These are phyloP conservation scores for Scheffersomyces quercinus DNA, from an alignment of 1,139 yeast species.

Conservation along the genomic window DNA sequence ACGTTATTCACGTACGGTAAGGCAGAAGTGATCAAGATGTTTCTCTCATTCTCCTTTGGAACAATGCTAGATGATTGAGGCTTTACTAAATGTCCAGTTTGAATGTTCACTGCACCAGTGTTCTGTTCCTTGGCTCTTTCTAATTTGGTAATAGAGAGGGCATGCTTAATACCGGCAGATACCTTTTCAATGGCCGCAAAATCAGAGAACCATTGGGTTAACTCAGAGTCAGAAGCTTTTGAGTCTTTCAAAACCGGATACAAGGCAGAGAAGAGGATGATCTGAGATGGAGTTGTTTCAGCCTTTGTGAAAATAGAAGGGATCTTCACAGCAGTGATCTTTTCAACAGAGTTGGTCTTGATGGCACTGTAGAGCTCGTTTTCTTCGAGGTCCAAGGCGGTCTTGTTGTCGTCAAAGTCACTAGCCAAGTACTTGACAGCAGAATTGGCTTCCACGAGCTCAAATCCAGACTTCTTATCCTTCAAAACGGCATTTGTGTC, in stretches of 20 bases:
- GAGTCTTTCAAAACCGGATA: slow-evolving; percentile 33
- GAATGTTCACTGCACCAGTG: slow-evolving; percentile 57
- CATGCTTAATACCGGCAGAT: slow-evolving; percentile 37
- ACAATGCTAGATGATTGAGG: slow-evolving; percentile 32
- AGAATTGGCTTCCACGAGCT: slow-evolving; percentile 76
- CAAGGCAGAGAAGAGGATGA: slow-evolving; percentile 46
- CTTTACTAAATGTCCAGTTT: slow-evolving; percentile 41
- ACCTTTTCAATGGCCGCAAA: slow-evolving; percentile 40
- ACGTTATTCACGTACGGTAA: slow-evolving; percentile 97
- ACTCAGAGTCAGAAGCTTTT: slow-evolving; percentile 8
- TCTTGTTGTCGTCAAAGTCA: slow-evolving; percentile 35
- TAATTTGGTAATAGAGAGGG: slow-evolving; percentile 40
- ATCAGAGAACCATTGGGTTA: slow-evolving; percentile 42
- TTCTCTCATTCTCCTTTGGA: slow-evolving; percentile 73
- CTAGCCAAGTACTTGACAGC: slow-evolving; percentile 69
- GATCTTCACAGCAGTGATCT: neutral
- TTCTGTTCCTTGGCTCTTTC: slow-evolving; percentile 50
- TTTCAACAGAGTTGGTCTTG: slow-evolving; percentile 5
- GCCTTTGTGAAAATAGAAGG: slow-evolving; percentile 14
- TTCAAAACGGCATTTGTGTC: slow-evolving; percentile 39
- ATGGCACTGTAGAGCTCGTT: slow-evolving; percentile 17
- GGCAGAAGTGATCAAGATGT: slow-evolving; percentile 90
- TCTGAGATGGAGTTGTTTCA: slow-evolving; percentile 39
- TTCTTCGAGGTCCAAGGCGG: slow-evolving; percentile 31
- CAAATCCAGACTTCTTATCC: slow-evolving; percentile 41